These are phyloP conservation scores for Prinsepia uniflora DNA, from an alignment of 306 rosid species.

Conservation along the genomic window DNA sequence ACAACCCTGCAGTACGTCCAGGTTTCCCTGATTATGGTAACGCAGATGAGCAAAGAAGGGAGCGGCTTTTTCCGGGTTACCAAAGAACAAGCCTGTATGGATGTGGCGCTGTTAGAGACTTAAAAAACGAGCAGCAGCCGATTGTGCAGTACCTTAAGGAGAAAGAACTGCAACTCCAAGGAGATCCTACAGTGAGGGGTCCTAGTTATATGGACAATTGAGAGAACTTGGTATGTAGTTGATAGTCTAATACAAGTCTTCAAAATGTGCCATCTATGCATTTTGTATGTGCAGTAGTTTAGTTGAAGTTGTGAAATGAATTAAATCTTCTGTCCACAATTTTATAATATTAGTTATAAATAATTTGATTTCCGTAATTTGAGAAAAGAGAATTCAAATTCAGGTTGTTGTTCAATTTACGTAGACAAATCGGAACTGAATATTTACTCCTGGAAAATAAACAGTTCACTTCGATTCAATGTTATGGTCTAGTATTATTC, in stretches of 20 bases:
- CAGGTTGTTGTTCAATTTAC: too few species aligned
- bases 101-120: slow-evolving; percentile 57
- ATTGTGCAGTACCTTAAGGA: slow-evolving; percentile 68
- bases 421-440: not conserved
- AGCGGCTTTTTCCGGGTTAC: slow-evolving; percentile 42
- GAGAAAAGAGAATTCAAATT: too few species aligned
- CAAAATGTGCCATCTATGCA: slow-evolving; percentile 10
- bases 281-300: slow-evolving; percentile 12
- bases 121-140: slow-evolving; percentile 62
- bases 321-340: too few species aligned
- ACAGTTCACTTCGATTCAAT: not conserved
- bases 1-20: slow-evolving; percentile 48
- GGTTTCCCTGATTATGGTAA: slow-evolving; percentile 37
- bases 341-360: too few species aligned
- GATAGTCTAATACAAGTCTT: not conserved
- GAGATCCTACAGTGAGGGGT: slow-evolving; percentile 50
- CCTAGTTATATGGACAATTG: slow-evolving; percentile 66
- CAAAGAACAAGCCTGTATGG: slow-evolving; percentile 57
- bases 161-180: slow-evolving; percentile 67
- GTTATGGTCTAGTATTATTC: too few species aligned
- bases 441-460: not conserved
- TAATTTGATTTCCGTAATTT: too few species aligned
- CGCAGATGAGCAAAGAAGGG: slow-evolving; percentile 39
- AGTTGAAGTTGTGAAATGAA: slow-evolving; percentile 25
- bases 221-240: not conserved